These are phyloP conservation scores for Trichosporon faecale DNA, from an alignment of 1,284 basidiomycete species.

Conservation along the genomic window DNA sequence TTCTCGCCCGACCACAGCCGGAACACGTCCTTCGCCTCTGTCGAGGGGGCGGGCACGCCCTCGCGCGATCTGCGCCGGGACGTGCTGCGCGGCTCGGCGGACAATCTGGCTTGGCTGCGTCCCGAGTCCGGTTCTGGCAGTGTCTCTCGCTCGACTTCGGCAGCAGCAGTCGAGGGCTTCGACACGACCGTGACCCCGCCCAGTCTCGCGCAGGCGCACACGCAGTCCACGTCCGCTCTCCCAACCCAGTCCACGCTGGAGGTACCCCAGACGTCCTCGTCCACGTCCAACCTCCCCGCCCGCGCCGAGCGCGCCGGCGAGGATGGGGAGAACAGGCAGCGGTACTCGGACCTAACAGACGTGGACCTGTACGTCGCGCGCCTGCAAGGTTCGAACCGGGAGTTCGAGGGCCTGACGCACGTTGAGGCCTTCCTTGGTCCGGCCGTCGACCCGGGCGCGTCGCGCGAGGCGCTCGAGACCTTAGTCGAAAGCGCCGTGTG, in stretches of 20 bases:
- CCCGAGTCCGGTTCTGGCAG: background rate
- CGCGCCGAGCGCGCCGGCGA: background rate
- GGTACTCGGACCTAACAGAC: slow-evolving; percentile 53
- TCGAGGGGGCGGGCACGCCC: background rate
- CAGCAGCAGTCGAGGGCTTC: background rate
- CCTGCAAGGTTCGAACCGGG: slow-evolving; percentile 56
- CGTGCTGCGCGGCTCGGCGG: background rate
- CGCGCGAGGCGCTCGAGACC: slow-evolving; percentile 42
- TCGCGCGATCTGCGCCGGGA: background rate
- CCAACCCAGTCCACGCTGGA: background rate
- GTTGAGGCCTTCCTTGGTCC: slow-evolving; percentile 65
- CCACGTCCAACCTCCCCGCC: background rate
- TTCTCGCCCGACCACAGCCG: background rate
- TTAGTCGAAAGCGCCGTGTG: slow-evolving; percentile 63
- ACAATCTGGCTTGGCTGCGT: background rate
- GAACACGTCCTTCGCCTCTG: background rate
- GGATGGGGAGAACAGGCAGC: slow-evolving; percentile 5
- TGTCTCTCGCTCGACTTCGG: background rate
- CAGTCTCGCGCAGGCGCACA: background rate
- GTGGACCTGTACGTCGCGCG: slow-evolving; percentile 61
- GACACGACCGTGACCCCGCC: background rate
- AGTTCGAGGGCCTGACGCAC: slow-evolving; percentile 64
- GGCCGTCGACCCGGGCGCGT: slow-evolving; percentile 46
- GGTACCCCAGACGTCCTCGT: background rate
- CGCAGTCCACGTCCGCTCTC: background rate